Evolutionary conservation across 1,284 basidiomycete species (phyloP).

Genomic region (Austropuccinia psidii): DNA sequence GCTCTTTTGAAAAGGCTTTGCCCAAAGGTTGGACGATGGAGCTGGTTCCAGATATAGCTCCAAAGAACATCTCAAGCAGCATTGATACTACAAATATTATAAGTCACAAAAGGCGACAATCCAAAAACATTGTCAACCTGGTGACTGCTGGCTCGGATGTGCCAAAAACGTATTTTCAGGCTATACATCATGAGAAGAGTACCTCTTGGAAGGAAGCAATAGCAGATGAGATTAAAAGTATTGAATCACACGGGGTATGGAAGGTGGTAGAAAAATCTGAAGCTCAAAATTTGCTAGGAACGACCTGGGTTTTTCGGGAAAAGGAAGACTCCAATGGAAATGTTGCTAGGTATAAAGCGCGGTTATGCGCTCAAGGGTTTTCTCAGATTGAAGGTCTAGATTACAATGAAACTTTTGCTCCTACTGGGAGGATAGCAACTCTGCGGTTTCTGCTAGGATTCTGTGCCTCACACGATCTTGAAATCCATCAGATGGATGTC

Average conservation of each 20-base stretch:
- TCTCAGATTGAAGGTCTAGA: constrained; percentile 31
- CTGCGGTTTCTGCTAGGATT: constrained; percentile 35
- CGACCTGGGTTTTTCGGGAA: neutral
- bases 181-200: neutral
- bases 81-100: neutral
- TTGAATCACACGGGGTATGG: neutral
- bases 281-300: neutral
- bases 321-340: neutral
- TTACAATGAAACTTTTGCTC: constrained; percentile 37
- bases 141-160: no score
- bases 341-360: constrained; percentile 8
- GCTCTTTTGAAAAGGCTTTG: no score
- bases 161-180: neutral
- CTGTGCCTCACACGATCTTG: constrained; percentile 12
- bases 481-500: constrained; percentile 35
- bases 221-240: neutral
- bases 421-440: constrained; percentile 6
- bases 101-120: no score
- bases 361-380: constrained; percentile 37
- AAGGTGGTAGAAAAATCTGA: neutral
- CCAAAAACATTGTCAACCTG: no score
- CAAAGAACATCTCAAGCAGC: neutral
- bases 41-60: no score
- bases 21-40: no score
- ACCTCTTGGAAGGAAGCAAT: neutral